These are phyloP conservation scores for Ceraceosorus bombacis DNA, from an alignment of 1,284 basidiomycete species.

Conservation along the genomic window DNA sequence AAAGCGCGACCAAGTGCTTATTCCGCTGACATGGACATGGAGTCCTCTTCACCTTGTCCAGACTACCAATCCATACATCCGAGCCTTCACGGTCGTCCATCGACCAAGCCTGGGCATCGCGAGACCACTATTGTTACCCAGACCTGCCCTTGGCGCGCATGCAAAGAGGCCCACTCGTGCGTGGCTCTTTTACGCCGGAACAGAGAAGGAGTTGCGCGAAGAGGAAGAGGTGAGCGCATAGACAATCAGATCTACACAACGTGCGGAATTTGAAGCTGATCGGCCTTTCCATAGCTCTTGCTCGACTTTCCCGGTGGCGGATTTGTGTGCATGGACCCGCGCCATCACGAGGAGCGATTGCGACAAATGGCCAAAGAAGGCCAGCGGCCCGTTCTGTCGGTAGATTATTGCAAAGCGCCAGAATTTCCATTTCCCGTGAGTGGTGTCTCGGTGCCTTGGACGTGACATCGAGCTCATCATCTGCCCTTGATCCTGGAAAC, in stretches of 20 bases:
- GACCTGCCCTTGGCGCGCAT: slow-evolving; percentile 54
- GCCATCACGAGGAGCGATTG: slow-evolving; percentile 88
- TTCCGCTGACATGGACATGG: background rate
- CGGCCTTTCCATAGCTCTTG: slow-evolving; percentile 13
- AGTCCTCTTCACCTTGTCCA: background rate
- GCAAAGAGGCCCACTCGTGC: slow-evolving; percentile 67
- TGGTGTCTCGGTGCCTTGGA: too few species aligned
- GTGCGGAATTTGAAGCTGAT: background rate
- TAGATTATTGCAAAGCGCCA: slow-evolving; percentile 93
- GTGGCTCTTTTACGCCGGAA: slow-evolving; percentile 73
- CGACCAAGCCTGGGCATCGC: slow-evolving; percentile 60
- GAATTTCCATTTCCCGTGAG: slow-evolving; percentile 51
- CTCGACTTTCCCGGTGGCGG: slow-evolving; percentile 86
- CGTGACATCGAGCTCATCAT: too few species aligned
- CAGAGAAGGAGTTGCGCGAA: slow-evolving; percentile 58
- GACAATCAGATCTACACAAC: background rate
- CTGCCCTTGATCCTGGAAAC: too few species aligned
- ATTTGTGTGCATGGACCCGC: slow-evolving; percentile 68
- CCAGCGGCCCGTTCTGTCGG: slow-evolving; percentile 69
- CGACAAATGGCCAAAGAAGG: slow-evolving; percentile 74
- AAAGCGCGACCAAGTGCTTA: background rate
- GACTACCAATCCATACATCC: slow-evolving; percentile 81
- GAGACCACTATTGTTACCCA: slow-evolving; percentile 69
- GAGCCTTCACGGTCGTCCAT: slow-evolving; percentile 59
- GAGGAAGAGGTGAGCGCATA: slow-evolving; percentile 22